Base-by-base conservation (phyloP, 495 filamentous ascomycete species). In the Penicillium macrosclerotiorum region DNA sequence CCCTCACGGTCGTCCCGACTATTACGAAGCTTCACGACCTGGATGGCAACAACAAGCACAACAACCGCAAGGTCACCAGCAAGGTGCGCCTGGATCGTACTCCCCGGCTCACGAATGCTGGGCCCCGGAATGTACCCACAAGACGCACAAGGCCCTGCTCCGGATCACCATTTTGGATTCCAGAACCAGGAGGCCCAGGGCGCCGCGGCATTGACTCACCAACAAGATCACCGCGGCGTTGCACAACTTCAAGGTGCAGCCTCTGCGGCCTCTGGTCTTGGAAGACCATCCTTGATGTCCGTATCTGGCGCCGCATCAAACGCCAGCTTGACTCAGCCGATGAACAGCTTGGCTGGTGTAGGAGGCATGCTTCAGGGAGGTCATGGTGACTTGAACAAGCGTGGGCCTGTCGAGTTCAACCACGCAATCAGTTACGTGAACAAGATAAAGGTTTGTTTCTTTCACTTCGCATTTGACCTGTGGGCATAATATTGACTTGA, bases 361-460 rank as follows among this genome's bases (percentile, higher is more conserved):
- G 74, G 67, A 11, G 69, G 62, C 33, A 70, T 73, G 59, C 71
- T 70, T 5, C 69, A 73, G 48, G 72, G 75, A n/a, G 57, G 62
- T 3, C 85, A 85, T 44, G 67, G 74, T 4, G 85, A 79, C 29
- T 63, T 88, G 47, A 89, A 91, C 65, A 93, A 93, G 69, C 79
- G 90, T 47, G 90, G 90, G 8, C 94, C 94, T 9, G 94, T 99
- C 2, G 94, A 99, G 60, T 99, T 99, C 71, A 99, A 99, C 65
- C 94, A 99, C 72, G 94, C 94, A 0, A 99, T 99, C 48, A 96
- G 90, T 62, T 99, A 99, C 60, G 94, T 99, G 34, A 99, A 99
- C 63, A 99, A 99, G 70, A 99, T 99, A 42, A 99, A 99, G 83
- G 91, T 94, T 64, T 59, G 73, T 47, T 12, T 50, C n/a, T 18